phyloP scores from a whole-genome alignment of 2,329 filamentous ascomycete species.

The Fusarium sp. region DNA sequence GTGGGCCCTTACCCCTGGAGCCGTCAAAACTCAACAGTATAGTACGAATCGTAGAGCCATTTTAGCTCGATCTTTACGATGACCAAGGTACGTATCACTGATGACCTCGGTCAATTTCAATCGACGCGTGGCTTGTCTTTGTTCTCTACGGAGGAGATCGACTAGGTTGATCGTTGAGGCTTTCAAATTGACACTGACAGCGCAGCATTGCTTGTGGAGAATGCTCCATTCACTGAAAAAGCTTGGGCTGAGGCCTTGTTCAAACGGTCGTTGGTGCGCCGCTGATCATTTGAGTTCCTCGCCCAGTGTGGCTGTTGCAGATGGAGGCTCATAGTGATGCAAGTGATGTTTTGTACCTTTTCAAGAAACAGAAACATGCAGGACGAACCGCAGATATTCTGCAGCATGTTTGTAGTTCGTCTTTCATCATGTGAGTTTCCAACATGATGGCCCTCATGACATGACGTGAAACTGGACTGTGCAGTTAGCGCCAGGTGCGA shows the following conservation, averaged over 20 bases:
- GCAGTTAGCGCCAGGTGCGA: constrained; percentile 6
- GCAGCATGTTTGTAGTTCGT: not conserved
- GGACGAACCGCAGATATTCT: not conserved
- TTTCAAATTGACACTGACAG: constrained; percentile 18
- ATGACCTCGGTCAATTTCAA: not conserved
- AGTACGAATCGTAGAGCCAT: not conserved
- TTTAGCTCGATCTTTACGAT: not conserved
- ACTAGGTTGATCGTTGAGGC: constrained; percentile 1
- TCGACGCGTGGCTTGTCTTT: constrained; percentile 28
- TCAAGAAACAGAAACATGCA: not conserved
- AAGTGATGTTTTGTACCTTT: not conserved
- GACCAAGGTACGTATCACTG: not conserved
- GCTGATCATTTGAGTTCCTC: constrained; percentile 27
- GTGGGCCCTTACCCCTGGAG: constrained; percentile 31
- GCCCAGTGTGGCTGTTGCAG: constrained; percentile 2
- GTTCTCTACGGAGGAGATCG: constrained; percentile 9
- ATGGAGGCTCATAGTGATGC: not conserved
- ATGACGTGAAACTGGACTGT: constrained; percentile 2
- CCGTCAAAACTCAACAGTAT: constrained; percentile 15
- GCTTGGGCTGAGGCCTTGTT: constrained; percentile 22
- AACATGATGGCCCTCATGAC: not conserved
- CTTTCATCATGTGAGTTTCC: not conserved
- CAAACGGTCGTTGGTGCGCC: constrained; percentile 29
- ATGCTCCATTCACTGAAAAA: constrained; percentile 17
- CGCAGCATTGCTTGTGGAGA: constrained; percentile 29